Base-by-base conservation (phyloP, 768 basidiomycete species). In the Suillus tomentosus region DNA sequence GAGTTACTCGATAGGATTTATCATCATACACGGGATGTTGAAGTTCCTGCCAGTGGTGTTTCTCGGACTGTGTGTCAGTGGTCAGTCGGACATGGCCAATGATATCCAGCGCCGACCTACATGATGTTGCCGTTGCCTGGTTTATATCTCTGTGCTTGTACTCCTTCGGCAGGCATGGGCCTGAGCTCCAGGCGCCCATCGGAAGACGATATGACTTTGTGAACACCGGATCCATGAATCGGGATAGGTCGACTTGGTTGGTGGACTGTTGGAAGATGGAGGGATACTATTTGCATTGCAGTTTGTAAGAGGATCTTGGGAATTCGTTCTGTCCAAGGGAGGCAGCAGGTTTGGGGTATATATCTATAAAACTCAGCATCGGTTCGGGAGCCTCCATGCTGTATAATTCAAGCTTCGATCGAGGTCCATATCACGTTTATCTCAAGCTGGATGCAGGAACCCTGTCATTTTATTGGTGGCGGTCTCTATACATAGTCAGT, bases 21-120 rank as follows among this genome's bases (percentile, higher is more conserved):
- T 60, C 31, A 61, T 73, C 56, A 50, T 73, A 3, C 6, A 55
- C 1, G 64, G 65, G 53, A 62, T 67, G 8, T 14, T 71, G 14
- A 51, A 71, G 14, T 66, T 61, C 34, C 54, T 71, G n/a, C n/a
- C n/a, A n/a, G n/a, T n/a, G 3, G 34, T 10, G 42, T 51, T 4
- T 36, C 65, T 56, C n/a, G 13, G 27, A 14, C 58, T 59, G n/a
- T 39, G 47, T 8, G 9, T 17, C 22, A 40, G 53, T 11, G 5
- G 17, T 57, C 13, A 50, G n/a, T 22, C 22, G n/a, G 37, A 17
- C 14, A 40, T 40, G 15, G 39, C 19, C 24, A 7, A 57, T 24
- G 1, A 27, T 54, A 17, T 40, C 9, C 1, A 24, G 15, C 39
- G 10, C 56, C 5, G 56, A 27, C 56, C 2, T 40, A 57, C 56